These are phyloP conservation scores for Corylus heterophylla DNA, from an alignment of 306 rosid species.

Conservation along the genomic window DNA sequence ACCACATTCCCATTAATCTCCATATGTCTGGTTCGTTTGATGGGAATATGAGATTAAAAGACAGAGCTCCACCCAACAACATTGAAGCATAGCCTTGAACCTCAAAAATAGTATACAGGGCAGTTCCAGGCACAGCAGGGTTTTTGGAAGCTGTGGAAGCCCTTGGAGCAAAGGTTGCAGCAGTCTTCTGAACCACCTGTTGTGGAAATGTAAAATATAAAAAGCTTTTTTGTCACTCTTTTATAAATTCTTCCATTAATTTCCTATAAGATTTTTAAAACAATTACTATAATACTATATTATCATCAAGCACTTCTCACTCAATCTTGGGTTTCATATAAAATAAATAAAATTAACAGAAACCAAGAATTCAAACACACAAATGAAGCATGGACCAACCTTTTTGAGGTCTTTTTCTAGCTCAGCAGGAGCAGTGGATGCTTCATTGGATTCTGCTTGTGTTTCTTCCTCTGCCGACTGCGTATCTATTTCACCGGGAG, in stretches of 20 bases:
- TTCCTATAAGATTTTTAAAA: too few relatives aligned
- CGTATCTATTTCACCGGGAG: conserved; percentile 57
- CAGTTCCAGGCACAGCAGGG: conserved; percentile 88
- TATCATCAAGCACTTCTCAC: too few relatives aligned
- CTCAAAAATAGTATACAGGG: conserved; percentile 84
- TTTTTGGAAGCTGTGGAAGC: conserved; percentile 86
- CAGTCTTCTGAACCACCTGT: conserved; percentile 94
- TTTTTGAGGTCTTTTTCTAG: conserved; percentile 85
- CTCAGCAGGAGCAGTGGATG: conserved; percentile 48
- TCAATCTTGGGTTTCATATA: not conserved
- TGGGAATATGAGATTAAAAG: conserved; percentile 89
- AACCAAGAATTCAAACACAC: not conserved
- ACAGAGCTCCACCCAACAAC: conserved; percentile 86
- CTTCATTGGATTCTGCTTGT: conserved; percentile 28
- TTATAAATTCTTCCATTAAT: too few relatives aligned
- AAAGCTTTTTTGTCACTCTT: not conserved
- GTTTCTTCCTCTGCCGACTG: conserved; percentile 33
- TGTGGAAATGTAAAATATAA: not conserved
- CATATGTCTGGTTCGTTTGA: conserved; percentile 91
- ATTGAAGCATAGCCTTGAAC: conserved; percentile 90
- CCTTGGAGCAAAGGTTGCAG: conserved; percentile 98
- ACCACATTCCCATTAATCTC: conserved; percentile 99
- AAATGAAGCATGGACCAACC: conserved; percentile 34
- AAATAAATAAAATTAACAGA: not conserved
- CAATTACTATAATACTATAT: too few relatives aligned